These are phyloP conservation scores for Candida arabinofermentans DNA, from an alignment of 805 yeast genomes.

Conservation along the genomic window DNA sequence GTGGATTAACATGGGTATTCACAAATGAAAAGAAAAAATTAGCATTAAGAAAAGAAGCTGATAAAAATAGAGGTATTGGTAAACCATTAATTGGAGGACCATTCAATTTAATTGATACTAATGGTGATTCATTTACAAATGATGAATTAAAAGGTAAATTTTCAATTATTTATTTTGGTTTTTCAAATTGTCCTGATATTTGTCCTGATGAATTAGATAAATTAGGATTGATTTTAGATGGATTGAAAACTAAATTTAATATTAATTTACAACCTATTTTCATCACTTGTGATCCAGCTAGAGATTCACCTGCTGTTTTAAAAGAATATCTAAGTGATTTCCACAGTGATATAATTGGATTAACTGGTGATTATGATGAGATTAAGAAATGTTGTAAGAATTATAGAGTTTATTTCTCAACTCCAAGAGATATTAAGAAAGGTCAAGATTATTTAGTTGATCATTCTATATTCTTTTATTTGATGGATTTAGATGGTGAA, in stretches of 20 bases:
- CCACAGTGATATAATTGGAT: conserved; percentile 84
- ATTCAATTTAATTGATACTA: conserved; percentile 65
- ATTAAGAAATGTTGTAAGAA: conserved; percentile 82
- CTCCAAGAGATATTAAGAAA: conserved; percentile 89
- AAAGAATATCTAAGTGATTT: conserved; percentile 83
- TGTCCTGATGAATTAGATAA: conserved; percentile 98
- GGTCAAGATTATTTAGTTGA: conserved; percentile 97
- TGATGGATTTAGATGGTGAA: conserved; percentile 98
- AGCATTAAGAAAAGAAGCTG: conserved; percentile 72
- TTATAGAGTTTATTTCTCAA: conserved; percentile 94
- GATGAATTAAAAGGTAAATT: conserved; percentile 74
- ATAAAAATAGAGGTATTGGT: conserved; percentile 82
- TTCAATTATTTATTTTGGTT: conserved; percentile 89
- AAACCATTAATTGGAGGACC: conserved; percentile 93
- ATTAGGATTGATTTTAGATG: conserved; percentile 66
- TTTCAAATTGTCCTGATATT: conserved; percentile 96
- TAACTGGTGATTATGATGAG: conserved; percentile 86
- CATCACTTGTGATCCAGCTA: conserved; percentile 94
- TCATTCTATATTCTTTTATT: conserved; percentile 93
- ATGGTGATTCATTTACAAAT: conserved; percentile 73
- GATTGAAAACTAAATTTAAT: conserved; percentile 49
- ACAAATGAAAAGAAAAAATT: conserved; percentile 71
- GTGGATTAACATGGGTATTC: conserved; percentile 67
- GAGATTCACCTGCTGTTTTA: conserved; percentile 84
- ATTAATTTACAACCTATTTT: conserved; percentile 79